A percentile compares a stretch with the other conserved stretches of the same genome.
Evolutionary conservation across 1,284 basidiomycete species (phyloP).

Genomic region (Coniferiporia sulphurascens): DNA sequence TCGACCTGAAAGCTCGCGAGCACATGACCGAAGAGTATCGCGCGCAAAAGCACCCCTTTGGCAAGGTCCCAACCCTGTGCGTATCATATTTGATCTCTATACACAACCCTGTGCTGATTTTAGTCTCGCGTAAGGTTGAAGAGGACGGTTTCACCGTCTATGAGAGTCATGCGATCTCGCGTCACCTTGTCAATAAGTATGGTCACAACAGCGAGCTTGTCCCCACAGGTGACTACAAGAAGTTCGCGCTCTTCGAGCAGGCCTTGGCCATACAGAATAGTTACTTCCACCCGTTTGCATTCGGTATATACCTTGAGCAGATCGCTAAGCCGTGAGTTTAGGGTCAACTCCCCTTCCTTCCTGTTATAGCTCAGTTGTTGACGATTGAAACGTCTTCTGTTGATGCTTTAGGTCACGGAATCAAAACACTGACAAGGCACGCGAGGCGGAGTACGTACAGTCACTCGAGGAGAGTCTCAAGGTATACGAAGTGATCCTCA

Average conservation of each 20-base stretch:
- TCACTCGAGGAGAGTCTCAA: constrained; percentile 35
- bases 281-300: constrained; percentile 45
- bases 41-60: too few species aligned
- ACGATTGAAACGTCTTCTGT: too few species aligned
- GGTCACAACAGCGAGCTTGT: constrained; percentile 15
- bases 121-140: constrained; percentile 1
- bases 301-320: constrained; percentile 37
- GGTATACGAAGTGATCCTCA: constrained; percentile 42
- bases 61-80: too few species aligned
- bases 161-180: constrained; percentile 33
- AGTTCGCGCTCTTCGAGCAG: constrained; percentile 30
- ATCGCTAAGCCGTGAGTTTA: background rate
- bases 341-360: too few species aligned
- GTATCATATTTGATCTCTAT: too few species aligned
- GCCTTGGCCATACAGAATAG: constrained; percentile 30
- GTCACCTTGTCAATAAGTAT: constrained; percentile 29
- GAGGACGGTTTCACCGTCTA: constrained; percentile 22
- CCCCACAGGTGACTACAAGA: constrained; percentile 22
- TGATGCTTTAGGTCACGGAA: background rate
- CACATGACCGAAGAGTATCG: too few species aligned
- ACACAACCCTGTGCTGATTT: too few species aligned
- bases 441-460: constrained; percentile 23
- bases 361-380: too few species aligned
- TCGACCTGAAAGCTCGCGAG: too few species aligned
- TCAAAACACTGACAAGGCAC: constrained; percentile 23